Percentiles rank a stretch among this genome's conserved stretches.
These are phyloP conservation scores for Echinosophora koreensis DNA, from an alignment of 306 rosid genomes.

Conservation along the genomic window DNA sequence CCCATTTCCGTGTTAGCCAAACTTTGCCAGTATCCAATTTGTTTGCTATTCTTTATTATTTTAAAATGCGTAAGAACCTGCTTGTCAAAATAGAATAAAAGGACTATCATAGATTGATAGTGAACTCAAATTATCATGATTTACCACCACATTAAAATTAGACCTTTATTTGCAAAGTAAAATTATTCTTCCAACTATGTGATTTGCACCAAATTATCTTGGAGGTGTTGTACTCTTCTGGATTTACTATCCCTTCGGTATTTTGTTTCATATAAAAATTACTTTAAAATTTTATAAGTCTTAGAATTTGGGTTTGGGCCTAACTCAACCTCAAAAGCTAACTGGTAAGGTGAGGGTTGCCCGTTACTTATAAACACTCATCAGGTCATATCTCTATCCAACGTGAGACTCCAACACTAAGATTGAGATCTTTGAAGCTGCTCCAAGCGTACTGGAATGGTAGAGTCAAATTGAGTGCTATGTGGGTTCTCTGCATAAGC, in stretches of 20 bases:
- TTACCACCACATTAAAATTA: neutral
- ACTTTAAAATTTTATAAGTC: neutral
- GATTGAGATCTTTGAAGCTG: constrained; percentile 52
- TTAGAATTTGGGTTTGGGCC: too few species aligned
- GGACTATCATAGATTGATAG: neutral
- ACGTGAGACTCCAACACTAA: too few species aligned
- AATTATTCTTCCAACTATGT: neutral
- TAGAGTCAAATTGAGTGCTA: constrained; percentile 49
- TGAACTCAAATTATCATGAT: neutral
- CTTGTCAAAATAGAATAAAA: neutral
- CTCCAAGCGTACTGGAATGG: constrained; percentile 55
- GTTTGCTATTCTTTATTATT: neutral
- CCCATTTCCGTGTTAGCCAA: neutral
- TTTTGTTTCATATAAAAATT: neutral
- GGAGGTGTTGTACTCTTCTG: neutral
- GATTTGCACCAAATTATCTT: neutral
- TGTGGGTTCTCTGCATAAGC: constrained; percentile 66
- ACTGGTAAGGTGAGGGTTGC: too few species aligned
- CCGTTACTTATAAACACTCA: too few species aligned
- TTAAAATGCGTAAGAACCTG: neutral
- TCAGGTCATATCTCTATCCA: too few species aligned
- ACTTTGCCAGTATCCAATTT: neutral
- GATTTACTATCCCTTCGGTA: neutral
- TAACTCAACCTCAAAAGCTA: too few species aligned
- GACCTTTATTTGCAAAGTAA: neutral